phyloP scores from a whole-genome alignment of 2,329 filamentous ascomycete genomes.

The Cryphonectria nitschkei region DNA sequence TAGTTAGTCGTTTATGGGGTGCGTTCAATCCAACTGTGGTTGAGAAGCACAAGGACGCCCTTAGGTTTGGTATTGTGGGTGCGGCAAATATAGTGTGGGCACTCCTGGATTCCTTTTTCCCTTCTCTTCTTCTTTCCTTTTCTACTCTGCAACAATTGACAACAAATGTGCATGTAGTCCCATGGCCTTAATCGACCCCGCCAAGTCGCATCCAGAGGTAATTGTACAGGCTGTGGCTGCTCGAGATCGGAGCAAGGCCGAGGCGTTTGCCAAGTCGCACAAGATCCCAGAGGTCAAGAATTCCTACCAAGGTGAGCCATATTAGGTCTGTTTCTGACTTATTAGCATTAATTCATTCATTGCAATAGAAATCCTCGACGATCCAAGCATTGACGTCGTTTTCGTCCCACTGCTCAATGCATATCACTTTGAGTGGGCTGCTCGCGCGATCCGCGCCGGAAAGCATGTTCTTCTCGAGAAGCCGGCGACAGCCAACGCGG shows the following conservation, averaged over 20 bases:
- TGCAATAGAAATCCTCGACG: constrained; percentile 41
- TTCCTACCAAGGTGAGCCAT: constrained; percentile 3
- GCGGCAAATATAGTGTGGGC: constrained; percentile 12
- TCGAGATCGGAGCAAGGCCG: constrained; percentile 42
- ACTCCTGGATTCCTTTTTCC: too few species aligned
- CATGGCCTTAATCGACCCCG: constrained; percentile 42
- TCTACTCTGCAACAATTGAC: background rate
- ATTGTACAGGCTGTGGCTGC: constrained; percentile 48
- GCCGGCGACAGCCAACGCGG: constrained; percentile 43
- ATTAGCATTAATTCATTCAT: constrained; percentile 8
- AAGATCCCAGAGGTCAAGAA: constrained; percentile 37
- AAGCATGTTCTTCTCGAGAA: constrained; percentile 54
- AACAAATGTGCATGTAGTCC: constrained; percentile 31
- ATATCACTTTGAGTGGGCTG: constrained; percentile 43
- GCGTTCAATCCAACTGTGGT: background rate
- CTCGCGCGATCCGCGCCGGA: constrained; percentile 43
- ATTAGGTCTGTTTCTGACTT: background rate
- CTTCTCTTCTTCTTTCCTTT: background rate
- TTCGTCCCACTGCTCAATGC: constrained; percentile 46
- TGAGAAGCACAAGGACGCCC: constrained; percentile 21
- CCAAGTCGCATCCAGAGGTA: constrained; percentile 46
- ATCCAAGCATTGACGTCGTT: constrained; percentile 44
- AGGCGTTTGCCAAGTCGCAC: constrained; percentile 46
- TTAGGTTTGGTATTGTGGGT: constrained; percentile 16
- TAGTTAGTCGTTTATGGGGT: background rate